Base-by-base conservation (phyloP, 2,329 filamentous ascomycete species). In the Alternaria dauci region DNA sequence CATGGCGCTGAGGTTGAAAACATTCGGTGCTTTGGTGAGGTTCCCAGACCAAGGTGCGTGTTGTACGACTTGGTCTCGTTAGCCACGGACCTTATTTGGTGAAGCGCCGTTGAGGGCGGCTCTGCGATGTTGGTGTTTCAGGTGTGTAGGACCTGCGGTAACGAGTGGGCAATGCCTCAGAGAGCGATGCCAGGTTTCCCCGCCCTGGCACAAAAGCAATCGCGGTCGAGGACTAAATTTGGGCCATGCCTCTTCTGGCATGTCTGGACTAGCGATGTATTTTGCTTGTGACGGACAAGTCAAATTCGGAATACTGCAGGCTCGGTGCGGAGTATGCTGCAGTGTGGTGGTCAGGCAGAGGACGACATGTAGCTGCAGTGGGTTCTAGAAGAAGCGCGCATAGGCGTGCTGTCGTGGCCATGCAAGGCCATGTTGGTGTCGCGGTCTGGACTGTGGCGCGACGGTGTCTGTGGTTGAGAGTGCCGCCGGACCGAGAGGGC, bases 41-140 rank as follows among this genome's bases (percentile, higher is more conserved):
- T 36, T 8, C 2, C 2, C 16, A n/a, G 34, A 38, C 18, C 6
- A 20, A 23, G 38, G 12, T 12, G 18, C 38, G 20, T 43, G 30
- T 44, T 23, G 8, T 7, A 38, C 32, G 42, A 28, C 42, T 20
- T 28, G 20, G 30, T 20, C 2, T 39, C 16, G 26, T 38, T 20
- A 42, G 38, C 39, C 52, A 46, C 46, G 23, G 44, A 50, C 18
- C 14, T 43, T 34, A 5, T 3, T 12, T n/a, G 32, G 5, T 53
- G 58, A 58, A 46, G 61, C 55, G 60, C 57, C 26, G 51, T 43
- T 43, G 51, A 42, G 50, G 58, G 66, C 63, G 62, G 65, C 59
- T 68, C 61, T 62, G 55, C 58, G 36, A 55, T 58, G 61, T 60
- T 61, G 53, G 48, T 71, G 70, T 72, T 72, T 71, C 70, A 72